Base-by-base conservation (phyloP, 2,329 filamentous ascomycete genomes). In the Calonectria ilicicola region DNA sequence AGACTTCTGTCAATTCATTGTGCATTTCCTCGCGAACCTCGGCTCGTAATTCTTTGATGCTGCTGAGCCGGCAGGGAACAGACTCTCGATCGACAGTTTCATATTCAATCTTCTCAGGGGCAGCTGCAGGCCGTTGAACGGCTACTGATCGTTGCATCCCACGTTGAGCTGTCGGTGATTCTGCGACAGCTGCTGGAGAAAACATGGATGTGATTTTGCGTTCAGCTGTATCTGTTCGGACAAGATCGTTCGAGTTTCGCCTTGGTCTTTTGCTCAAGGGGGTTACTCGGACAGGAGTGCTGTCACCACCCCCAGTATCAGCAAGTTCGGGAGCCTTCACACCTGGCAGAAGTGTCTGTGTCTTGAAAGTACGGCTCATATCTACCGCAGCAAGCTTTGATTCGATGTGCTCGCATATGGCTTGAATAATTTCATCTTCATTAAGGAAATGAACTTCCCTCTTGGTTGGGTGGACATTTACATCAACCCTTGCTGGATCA, bases 181-280 rank as follows among this genome's bases (percentile, higher is more conserved):
- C 77, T 44, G 74, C 67, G 14, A 78, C 66, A 64, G 87, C 85
- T 21, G 92, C 89, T n/a, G 91, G 89, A 38, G 79, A 67, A 70
- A 99, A 91, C 96, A 99, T 98, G 73, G 94, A 95, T 0, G 97
- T 99, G 74, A 99, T 99, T 83, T 99, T 99, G 71, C 96, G 93
- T 75, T 95, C 89, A 72, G 93, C 94, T 1, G 94, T 92, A 82
- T 99, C 97, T 14, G 96, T 98, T 23, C 97, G 92, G 3, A 99
- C 92, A 15, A 99, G 90, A 68, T 94, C 98, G 81, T 97, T 97
- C 23, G 85, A 84, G 73, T 85, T 84, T 79, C 83, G 83, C 82
- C 83, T 75, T 62, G 78, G 75, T 81, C 81, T 80, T 82, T 87
- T 85, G 75, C 81, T 79, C 23, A 83, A 82, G 10, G 84, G 74